Percentiles rank a stretch among this genome's conserved stretches.
These are phyloP conservation scores for Sungouiella thailandica DNA, from an alignment of 805 yeast species.

Conservation along the genomic window DNA sequence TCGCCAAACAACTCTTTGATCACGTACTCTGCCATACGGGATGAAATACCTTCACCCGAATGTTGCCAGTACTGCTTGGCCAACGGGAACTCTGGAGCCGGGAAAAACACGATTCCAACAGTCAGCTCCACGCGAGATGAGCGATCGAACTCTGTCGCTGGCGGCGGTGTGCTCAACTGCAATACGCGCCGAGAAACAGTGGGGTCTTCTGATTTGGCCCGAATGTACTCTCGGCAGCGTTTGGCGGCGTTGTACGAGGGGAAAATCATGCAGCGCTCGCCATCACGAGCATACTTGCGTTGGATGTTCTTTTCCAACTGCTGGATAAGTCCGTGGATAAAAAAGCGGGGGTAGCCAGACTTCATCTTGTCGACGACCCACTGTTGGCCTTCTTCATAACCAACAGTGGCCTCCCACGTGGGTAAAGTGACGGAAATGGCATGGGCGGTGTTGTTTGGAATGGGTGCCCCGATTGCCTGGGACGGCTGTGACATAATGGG, in stretches of 20 bases:
- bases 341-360: constrained; percentile 87
- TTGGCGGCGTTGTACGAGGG: constrained; percentile 78
- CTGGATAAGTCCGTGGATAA: constrained; percentile 60
- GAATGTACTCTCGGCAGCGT: constrained; percentile 77
- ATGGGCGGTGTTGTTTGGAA: constrained; percentile 85
- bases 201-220: constrained; percentile 33
- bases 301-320: constrained; percentile 51
- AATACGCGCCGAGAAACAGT: constrained; percentile 45
- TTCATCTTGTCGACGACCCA: constrained; percentile 74
- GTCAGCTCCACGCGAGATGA: constrained; percentile 59
- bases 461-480: constrained; percentile 69
- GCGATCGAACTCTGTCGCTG: constrained; percentile 53
- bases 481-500: constrained; percentile 20
- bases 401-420: constrained; percentile 90
- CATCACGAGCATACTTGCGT: constrained; percentile 70
- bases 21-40: constrained; percentile 83
- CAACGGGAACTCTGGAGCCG: constrained; percentile 48
- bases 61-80: constrained; percentile 96
- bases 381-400: constrained; percentile 84
- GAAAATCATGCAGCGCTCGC: constrained; percentile 70
- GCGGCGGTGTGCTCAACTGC: constrained; percentile 69
- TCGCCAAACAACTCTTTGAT: constrained; percentile 48
- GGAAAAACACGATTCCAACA: constrained; percentile 77
- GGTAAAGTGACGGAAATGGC: constrained; percentile 95
- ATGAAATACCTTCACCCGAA: constrained; percentile 93